A percentile compares a stretch with the other conserved stretches of the same genome.
Evolutionary conservation across 208 protist genomes (phyloP).

Genomic region (Endotrypanum monterogeii): DNA sequence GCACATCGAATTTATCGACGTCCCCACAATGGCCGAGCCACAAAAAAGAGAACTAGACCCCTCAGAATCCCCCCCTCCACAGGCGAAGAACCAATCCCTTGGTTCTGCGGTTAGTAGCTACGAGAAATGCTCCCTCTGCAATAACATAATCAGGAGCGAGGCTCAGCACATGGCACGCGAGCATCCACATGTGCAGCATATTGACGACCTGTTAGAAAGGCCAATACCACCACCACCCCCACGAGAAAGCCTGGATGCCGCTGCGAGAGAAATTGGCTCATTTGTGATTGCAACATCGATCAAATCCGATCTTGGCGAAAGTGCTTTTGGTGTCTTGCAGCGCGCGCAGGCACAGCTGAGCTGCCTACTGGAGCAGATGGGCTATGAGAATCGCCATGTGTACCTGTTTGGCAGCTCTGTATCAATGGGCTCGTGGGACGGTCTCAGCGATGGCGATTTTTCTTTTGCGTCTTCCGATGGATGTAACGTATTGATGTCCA

Average conservation of each 20-base stretch:
- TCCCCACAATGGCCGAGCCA: neutral
- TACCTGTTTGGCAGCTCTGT: conserved; percentile 84
- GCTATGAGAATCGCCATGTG: conserved; percentile 14
- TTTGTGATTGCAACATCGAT: conserved; percentile 42
- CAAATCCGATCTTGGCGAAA: conserved; percentile 40
- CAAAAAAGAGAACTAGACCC: neutral
- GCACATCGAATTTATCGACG: neutral
- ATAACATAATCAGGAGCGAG: conserved; percentile 33
- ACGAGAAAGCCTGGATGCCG: neutral
- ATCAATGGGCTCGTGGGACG: conserved; percentile 79
- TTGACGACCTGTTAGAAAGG: conserved; percentile 8
- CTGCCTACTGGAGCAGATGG: conserved; percentile 12
- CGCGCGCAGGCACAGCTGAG: conserved; percentile 50
- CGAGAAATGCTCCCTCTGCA: conserved; percentile 44
- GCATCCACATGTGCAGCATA: conserved; percentile 32
- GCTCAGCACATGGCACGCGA: conserved; percentile 13
- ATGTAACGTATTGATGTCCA: neutral
- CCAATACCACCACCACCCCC: neutral
- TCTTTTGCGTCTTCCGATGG: conserved; percentile 33
- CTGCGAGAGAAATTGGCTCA: conserved; percentile 18
- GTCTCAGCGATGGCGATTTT: conserved; percentile 76
- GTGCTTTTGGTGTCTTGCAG: conserved; percentile 53
- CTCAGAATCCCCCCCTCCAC: neutral
- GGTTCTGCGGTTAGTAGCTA: conserved; percentile 7
- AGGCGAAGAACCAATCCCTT: neutral